These are phyloP conservation scores for Pythium biforme DNA, from an alignment of 352 stramenopile species.

Conservation along the genomic window DNA sequence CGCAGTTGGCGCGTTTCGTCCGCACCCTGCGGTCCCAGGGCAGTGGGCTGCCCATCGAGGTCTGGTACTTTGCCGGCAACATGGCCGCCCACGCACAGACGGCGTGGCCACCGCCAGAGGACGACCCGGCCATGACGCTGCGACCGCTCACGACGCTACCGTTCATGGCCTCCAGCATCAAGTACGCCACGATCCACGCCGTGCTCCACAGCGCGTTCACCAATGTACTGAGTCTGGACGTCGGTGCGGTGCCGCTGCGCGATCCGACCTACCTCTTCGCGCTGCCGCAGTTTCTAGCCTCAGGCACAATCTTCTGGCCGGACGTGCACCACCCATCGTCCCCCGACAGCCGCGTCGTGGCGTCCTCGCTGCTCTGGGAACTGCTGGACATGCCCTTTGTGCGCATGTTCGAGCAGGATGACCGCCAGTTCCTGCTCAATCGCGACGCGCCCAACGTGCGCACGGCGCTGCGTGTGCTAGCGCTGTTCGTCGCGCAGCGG, in stretches of 20 bases:
- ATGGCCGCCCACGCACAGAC: neutral
- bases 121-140: neutral
- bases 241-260: constrained; percentile 17
- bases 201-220: constrained; percentile 25
- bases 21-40: constrained; percentile 13
- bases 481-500: constrained; percentile 21
- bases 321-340: constrained; percentile 24
- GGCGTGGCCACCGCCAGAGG: neutral
- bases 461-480: constrained; percentile 19
- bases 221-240: constrained; percentile 22
- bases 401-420: constrained; percentile 32
- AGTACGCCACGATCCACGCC: constrained; percentile 23
- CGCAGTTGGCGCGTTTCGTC: constrained; percentile 2
- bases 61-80: constrained; percentile 24
- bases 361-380: constrained; percentile 25
- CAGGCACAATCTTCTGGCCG: constrained; percentile 29
- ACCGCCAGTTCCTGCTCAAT: constrained; percentile 24
- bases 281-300: constrained; percentile 9
- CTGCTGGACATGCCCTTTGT: constrained; percentile 29
- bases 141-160: constrained; percentile 2
- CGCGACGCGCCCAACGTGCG: neutral
- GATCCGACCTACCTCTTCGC: constrained; percentile 31
- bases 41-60: constrained; percentile 26
- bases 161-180: neutral
- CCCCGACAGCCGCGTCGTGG: constrained; percentile 24